These are phyloP conservation scores for Clavariopsis aquatica DNA, from an alignment of 495 filamentous ascomycete genomes.

Conservation along the genomic window DNA sequence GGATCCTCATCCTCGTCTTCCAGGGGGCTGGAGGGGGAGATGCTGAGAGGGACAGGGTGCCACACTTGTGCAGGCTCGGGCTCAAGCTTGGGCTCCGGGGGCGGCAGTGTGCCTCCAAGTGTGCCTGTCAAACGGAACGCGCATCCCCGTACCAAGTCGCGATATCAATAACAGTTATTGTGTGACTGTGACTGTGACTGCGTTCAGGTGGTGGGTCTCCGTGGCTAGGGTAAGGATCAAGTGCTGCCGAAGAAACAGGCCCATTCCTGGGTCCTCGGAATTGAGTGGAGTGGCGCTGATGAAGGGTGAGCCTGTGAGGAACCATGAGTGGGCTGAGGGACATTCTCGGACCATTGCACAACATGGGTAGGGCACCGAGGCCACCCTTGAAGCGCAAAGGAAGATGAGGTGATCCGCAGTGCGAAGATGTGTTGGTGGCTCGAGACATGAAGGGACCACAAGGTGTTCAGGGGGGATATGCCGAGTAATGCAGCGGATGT, in stretches of 20 bases:
- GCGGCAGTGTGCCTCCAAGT: conserved; percentile 1
- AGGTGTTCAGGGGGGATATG: background rate
- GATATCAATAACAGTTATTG: background rate
- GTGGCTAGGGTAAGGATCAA: background rate
- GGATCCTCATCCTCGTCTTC: background rate
- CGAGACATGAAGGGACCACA: background rate
- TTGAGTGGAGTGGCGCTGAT: background rate
- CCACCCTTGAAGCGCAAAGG: background rate
- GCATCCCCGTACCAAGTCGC: background rate
- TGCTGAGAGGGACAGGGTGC: background rate
- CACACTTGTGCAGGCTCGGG: background rate
- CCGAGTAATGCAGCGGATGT: background rate
- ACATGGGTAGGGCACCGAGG: background rate
- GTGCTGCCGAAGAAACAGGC: background rate
- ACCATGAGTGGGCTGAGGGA: background rate
- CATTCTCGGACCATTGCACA: background rate
- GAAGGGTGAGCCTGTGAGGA: background rate
- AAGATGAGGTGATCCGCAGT: background rate
- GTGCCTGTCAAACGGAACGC: background rate
- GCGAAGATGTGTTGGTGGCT: conserved; percentile 12
- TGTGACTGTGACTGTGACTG: background rate
- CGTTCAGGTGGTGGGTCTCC: background rate
- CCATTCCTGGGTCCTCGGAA: conserved; percentile 2
- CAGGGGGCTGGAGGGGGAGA: background rate
- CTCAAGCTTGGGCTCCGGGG: too few relatives aligned